phyloP scores from a whole-genome alignment of 73 alveolate genomes.

The Uronychia binucleata region DNA sequence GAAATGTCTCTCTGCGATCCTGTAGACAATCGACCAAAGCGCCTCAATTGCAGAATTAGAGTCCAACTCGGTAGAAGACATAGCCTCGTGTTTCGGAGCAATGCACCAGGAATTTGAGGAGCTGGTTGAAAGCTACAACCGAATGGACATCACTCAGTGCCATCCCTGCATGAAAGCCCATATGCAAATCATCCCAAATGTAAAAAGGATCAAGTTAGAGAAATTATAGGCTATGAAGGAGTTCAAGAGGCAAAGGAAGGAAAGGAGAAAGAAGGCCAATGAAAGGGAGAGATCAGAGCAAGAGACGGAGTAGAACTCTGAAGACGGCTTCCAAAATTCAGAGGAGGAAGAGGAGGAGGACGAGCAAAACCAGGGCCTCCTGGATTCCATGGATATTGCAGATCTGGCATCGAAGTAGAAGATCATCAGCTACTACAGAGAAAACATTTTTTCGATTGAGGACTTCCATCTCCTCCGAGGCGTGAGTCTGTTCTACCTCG shows the following conservation, averaged over 20 bases:
- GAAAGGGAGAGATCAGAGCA: not conserved
- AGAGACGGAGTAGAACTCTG: not conserved
- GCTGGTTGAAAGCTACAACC: not conserved
- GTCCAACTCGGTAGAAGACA: no score
- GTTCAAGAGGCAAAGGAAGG: not conserved
- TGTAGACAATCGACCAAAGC: not conserved
- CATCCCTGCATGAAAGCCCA: constrained; percentile 1
- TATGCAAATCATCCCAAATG: constrained; percentile 63
- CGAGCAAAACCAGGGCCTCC: constrained; percentile 28
- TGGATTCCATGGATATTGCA: constrained; percentile 30
- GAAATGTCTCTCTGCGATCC: not conserved
- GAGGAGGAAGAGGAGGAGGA: not conserved
- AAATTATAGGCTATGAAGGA: constrained; percentile 29
- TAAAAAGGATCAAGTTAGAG: constrained; percentile 55
- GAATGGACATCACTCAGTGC: not conserved
- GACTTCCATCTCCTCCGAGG: constrained; percentile 61
- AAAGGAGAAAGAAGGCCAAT: not conserved
- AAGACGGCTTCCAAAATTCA: constrained; percentile 4
- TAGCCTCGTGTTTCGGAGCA: not conserved
- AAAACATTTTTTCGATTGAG: constrained; percentile 58
- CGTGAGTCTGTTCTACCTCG: constrained; percentile 27
- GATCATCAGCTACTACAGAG: constrained; percentile 47
- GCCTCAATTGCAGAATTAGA: not conserved
- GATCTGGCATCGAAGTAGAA: not conserved
- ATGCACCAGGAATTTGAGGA: not conserved